Evolutionary conservation across 2,329 filamentous ascomycete species (phyloP), one percentile per base, ranked within the genome.

Genomic region (Lachnellula arida): DNA sequence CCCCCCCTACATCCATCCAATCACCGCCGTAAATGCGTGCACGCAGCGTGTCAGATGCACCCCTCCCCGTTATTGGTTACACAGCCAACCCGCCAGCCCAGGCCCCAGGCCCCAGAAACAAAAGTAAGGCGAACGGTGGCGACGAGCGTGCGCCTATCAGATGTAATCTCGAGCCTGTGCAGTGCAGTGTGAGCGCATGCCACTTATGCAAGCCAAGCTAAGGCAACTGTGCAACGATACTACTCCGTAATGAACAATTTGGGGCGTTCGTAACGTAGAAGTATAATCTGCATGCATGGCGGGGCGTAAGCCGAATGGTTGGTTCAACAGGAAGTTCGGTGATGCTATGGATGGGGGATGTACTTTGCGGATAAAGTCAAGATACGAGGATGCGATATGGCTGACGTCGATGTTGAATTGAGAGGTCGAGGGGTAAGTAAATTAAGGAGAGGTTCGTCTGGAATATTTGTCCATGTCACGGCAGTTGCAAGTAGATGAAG

Each of bases 71-170:
- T 32, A 32, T 32, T 32, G 28, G 28, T 32, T 32, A 32, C 28
- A 32, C 28, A 32, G 28, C 28, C 28, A 32, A 32, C n/a, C n/a
- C n/a, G 28, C 8, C 19, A 34, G 23, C 39, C 25, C n/a, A 19
- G 15, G n/a, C 37, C 8, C 2, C 15, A 15, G 49, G 15, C n/a
- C n/a, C n/a, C n/a, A n/a, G n/a, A n/a, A 11, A 23, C 2, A 39
- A 42, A 51, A 19, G 49, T 51, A 51, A 44, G 49, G 49, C 49
- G 49, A 35, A 51, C 49, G 49, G 49, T 46, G 42, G 42, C 42
- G 42, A 19, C 11, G 11, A 32, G 42, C 15, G 19, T 12, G 5
- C 42, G 19, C 42, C 42, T 44, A 19, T 44, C 42, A 19, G 37
- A 17, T 8, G n/a, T 14, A 11, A 22, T 22, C 22, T 22, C 22